Percentiles rank a stretch among this genome's conserved stretches.
These are phyloP conservation scores for Coemansia sp. DNA, from an alignment of 192 early-diverging fungal species.

Conservation along the genomic window DNA sequence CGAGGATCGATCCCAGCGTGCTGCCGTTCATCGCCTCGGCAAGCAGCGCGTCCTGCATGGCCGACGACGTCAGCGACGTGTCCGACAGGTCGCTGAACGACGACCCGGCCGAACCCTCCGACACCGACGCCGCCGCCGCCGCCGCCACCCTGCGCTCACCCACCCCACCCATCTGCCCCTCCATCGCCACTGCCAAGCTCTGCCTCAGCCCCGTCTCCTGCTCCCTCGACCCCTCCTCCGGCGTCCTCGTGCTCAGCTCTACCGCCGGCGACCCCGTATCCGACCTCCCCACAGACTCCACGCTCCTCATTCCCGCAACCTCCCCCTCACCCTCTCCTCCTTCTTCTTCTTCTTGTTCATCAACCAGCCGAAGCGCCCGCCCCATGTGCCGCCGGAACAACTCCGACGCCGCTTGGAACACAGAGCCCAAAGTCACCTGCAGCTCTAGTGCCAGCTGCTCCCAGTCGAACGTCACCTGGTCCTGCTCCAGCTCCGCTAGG, in stretches of 20 bases:
- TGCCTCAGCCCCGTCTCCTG: conserved; percentile 14
- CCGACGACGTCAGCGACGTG: conserved; percentile 47
- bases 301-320: conserved; percentile 22
- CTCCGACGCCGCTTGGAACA: conserved; percentile 36
- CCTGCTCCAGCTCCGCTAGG: conserved; percentile 45
- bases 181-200: conserved; percentile 48
- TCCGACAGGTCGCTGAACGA: conserved; percentile 49
- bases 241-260: conserved; percentile 26
- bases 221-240: not conserved
- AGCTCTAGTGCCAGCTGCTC: conserved; percentile 32
- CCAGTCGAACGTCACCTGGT: conserved; percentile 54
- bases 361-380: conserved; percentile 15
- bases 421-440: conserved; percentile 20
- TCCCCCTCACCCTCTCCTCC: too few species aligned
- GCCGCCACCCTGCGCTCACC: not conserved
- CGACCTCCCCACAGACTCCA: conserved; percentile 33
- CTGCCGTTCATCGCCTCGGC: conserved; percentile 43
- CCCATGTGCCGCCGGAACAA: conserved; percentile 39
- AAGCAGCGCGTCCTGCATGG: conserved; percentile 49
- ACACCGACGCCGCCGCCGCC: conserved; percentile 9
- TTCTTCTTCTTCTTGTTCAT: conserved; percentile 6
- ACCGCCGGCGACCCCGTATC: conserved; percentile 30
- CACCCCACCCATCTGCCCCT: conserved; percentile 5
- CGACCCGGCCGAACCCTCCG: too few species aligned
- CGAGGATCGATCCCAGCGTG: conserved; percentile 45